Evolutionary conservation across 1,284 basidiomycete species (phyloP), one percentile per base, ranked within the genome.

Genomic region (Kwoniella shivajii): DNA sequence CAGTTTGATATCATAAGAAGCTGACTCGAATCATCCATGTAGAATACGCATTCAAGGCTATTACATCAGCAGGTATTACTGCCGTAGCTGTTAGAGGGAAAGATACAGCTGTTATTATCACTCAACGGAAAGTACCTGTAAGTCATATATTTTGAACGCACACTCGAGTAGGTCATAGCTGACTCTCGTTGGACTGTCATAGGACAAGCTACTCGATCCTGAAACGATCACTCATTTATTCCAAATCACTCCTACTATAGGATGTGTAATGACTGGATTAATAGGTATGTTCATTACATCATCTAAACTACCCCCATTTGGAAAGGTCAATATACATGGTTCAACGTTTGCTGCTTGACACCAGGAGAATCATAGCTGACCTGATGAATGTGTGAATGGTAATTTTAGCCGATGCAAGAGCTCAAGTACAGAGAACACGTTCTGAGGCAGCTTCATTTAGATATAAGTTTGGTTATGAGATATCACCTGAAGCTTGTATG

Each of bases 11-110:
- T 5, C 6, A n/a, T 2, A 43, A 9, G 5, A 7, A 33, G 24
- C 30, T 48, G 26, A 48, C 18, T 22, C 43, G 43, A 39, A 22
- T 42, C 63, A 62, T 65, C 37, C 13, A 27, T 43, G 5, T 63
- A 96, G 93, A 97, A 81, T 99, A 99, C 84, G 96, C 96, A 20
- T 99, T 99, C 87, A 99, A 99, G 79, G 96, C 96, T 46, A 98
- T 99, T 79, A 91, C 91, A 60, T 90, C 92, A 50, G 94, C 93
- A 3, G 95, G 93, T 1, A 91, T 98, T 70, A 99, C 96, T 3
- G 87, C 94, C 6, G 85, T 99, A 50, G 86, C 94, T 14, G 88
- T 99, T 53, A 82, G 95, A 65, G 96, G 96, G 22, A 91, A 91
- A 78, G 94, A 99, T 73, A 94, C 92, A 2, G 84, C 88, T 6